Conservation (phyloP, 306 rosid species). For the Hippophae gyantsensis region DNA sequence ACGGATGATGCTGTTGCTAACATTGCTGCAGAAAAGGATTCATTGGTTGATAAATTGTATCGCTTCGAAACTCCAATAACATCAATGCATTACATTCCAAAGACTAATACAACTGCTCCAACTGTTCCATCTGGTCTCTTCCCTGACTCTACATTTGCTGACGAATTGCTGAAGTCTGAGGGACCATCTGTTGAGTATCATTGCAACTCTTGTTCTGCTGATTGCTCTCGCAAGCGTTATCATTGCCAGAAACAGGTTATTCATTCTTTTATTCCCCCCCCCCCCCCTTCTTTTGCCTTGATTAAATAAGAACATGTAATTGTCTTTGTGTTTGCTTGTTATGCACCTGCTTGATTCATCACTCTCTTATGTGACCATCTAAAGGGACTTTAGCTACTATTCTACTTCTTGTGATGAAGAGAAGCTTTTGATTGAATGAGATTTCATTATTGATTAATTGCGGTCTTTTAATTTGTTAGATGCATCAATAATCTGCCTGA, state of each 20-base stretch:
- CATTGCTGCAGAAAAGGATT: constrained; percentile 33
- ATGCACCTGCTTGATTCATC: constrained; percentile 1
- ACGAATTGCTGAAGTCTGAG: constrained; percentile 69
- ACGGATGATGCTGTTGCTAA: constrained; percentile 28
- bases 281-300: too few species aligned
- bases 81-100: constrained; percentile 39
- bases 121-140: constrained; percentile 55
- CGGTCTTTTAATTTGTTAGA: too few species aligned
- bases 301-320: neutral
- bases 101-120: constrained; percentile 36
- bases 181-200: constrained; percentile 90
- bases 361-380: too few species aligned
- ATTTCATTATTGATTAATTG: too few species aligned
- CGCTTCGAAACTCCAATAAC: constrained; percentile 57
- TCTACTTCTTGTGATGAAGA: too few species aligned
- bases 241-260: constrained; percentile 97
- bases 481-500: constrained; percentile 8
- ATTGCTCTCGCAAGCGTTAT: constrained; percentile 94
- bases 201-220: constrained; percentile 92
- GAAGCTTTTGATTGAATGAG: too few species aligned
- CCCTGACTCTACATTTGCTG: constrained; percentile 68
- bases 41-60: constrained; percentile 63
- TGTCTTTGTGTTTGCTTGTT: neutral
- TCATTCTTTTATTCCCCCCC: neutral
- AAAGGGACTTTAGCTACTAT: too few species aligned